Conservation (phyloP, 2,329 filamentous ascomycete genomes). For the Aureobasidium zeae region DNA sequence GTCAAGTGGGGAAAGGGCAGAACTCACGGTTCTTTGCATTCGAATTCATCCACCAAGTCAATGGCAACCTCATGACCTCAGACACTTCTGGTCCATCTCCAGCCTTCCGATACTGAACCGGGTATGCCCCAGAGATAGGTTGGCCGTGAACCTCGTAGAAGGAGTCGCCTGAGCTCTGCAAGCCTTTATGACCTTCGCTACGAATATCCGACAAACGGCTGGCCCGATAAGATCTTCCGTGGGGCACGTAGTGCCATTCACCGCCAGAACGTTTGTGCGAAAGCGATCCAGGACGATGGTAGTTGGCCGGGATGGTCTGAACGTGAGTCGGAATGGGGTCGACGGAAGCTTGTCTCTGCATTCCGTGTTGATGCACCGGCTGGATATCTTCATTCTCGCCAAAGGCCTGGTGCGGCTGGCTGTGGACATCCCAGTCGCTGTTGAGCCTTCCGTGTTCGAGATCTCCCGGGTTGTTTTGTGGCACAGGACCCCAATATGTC, state of each 20-base stretch:
- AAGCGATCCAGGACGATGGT: not conserved
- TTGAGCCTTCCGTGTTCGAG: too few species aligned
- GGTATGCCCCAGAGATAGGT: not conserved
- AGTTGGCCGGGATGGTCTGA: conserved; percentile 1
- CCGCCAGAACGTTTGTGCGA: conserved; percentile 3
- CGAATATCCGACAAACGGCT: conserved; percentile 5
- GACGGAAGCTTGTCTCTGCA: not conserved
- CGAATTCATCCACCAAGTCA: conserved; percentile 16
- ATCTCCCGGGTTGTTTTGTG: too few species aligned
- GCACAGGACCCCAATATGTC: too few species aligned
- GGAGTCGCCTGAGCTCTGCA: not conserved
- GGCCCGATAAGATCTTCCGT: conserved; percentile 5
- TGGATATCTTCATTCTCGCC: too few species aligned
- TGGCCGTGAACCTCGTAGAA: not conserved
- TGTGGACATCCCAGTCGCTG: too few species aligned
- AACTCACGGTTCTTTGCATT: conserved; percentile 13
- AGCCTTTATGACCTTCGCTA: not conserved
- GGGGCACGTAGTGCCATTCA: not conserved
- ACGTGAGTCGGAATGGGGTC: conserved; percentile 5
- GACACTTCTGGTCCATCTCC: not conserved
- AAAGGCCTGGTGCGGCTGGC: too few species aligned
- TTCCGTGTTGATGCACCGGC: too few species aligned
- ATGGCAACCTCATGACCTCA: conserved; percentile 7
- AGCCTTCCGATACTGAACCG: not conserved
- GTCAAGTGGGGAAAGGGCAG: not conserved